phyloP scores from a whole-genome alignment of 495 filamentous ascomycete species.

The Penicillium goetzii region DNA sequence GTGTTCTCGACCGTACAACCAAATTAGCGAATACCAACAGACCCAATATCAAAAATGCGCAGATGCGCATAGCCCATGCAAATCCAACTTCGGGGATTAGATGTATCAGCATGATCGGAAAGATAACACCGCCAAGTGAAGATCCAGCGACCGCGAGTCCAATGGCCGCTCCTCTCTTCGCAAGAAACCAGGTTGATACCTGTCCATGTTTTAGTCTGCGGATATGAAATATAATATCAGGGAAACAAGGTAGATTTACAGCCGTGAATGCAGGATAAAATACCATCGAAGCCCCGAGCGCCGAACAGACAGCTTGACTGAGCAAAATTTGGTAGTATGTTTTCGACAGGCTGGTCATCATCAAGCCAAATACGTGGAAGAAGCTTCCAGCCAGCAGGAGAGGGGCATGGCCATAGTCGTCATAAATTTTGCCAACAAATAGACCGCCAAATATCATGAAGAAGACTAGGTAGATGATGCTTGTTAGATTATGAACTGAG shows the following conservation, averaged over 20 bases:
- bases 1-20: constrained; percentile 4
- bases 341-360: constrained; percentile 40
- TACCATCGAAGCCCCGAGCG: constrained; percentile 12
- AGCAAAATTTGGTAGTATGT: constrained; percentile 70
- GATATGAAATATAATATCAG: too few relatives aligned
- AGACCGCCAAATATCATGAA: constrained; percentile 40
- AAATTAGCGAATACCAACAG: constrained; percentile 11
- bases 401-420: constrained; percentile 22
- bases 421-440: constrained; percentile 26
- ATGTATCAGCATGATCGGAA: constrained; percentile 46
- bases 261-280: constrained; percentile 14
- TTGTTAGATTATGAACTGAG: neutral
- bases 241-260: neutral
- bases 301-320: constrained; percentile 44
- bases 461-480: constrained; percentile 16
- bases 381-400: constrained; percentile 18
- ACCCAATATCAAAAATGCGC: constrained; percentile 41
- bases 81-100: constrained; percentile 39
- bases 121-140: constrained; percentile 61
- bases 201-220: too few relatives aligned
- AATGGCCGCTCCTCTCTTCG: neutral
- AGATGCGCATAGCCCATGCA: constrained; percentile 45
- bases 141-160: constrained; percentile 29
- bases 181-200: too few relatives aligned
- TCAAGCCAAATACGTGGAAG: constrained; percentile 25